phyloP scores from a whole-genome alignment of 129 eudicot genomes.

The Chrysanthemum lavandulifolium region DNA sequence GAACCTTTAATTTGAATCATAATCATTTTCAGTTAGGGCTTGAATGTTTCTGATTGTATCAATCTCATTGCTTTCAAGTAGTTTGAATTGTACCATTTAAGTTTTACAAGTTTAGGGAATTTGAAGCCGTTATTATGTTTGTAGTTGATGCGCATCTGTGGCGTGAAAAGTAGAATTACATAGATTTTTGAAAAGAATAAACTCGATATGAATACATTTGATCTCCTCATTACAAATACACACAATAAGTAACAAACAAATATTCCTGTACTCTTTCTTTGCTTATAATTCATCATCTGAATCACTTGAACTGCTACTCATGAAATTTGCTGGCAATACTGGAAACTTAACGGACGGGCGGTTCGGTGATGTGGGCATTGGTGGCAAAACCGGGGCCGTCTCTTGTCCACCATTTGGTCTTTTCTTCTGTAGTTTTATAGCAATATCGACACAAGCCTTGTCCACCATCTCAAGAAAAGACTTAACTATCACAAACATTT shows the following conservation, averaged over 20 bases:
- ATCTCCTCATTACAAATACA: conserved; percentile 27
- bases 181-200: conserved; percentile 24
- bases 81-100: neutral
- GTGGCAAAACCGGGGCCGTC: conserved; percentile 30
- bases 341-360: conserved; percentile 70
- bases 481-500: conserved; percentile 70
- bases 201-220: conserved; percentile 36
- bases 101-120: neutral
- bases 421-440: conserved; percentile 72
- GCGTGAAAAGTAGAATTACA: conserved; percentile 16
- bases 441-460: conserved; percentile 77
- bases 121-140: neutral
- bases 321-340: conserved; percentile 62
- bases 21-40: neutral
- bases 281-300: conserved; percentile 48
- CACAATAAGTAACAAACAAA: neutral
- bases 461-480: conserved; percentile 85
- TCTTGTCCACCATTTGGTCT: conserved; percentile 27
- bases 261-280: conserved; percentile 21
- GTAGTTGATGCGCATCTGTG: conserved; percentile 1
- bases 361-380: conserved; percentile 48
- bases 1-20: neutral
- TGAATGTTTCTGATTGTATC: neutral
- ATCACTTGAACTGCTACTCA: conserved; percentile 63
- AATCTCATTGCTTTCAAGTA: neutral